These are phyloP conservation scores for Plectosphaerella sp. DNA, from an alignment of 2,329 filamentous ascomycete genomes.

Conservation along the genomic window DNA sequence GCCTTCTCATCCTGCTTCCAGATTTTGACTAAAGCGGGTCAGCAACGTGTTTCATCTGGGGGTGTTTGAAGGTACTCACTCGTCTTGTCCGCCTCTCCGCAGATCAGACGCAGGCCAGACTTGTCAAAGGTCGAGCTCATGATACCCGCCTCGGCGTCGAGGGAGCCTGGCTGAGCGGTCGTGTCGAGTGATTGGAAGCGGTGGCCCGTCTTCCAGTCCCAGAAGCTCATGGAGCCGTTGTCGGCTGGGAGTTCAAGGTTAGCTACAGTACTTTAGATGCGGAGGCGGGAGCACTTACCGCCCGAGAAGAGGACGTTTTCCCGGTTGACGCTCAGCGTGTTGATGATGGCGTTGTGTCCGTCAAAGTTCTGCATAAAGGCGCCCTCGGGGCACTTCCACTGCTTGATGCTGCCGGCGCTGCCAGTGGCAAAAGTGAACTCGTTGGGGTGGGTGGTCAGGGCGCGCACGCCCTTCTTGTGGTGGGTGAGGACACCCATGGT, in stretches of 20 bases:
- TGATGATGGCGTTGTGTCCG: constrained; percentile 94
- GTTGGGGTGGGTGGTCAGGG: constrained; percentile 76
- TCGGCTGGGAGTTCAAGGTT: constrained; percentile 45
- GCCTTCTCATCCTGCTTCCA: constrained; percentile 94
- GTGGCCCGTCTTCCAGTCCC: constrained; percentile 98
- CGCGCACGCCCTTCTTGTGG: constrained; percentile 95
- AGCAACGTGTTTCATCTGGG: not conserved
- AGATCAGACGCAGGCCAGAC: constrained; percentile 84
- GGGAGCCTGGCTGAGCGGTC: constrained; percentile 85
- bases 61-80: constrained; percentile 40
- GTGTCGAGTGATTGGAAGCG: constrained; percentile 87
- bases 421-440: constrained; percentile 97
- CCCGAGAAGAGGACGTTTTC: constrained; percentile 95
- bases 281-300: constrained; percentile 31
- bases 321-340: constrained; percentile 87
- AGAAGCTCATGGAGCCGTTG: constrained; percentile 95
- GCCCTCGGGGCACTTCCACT: constrained; percentile 98
- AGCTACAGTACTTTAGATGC: not conserved
- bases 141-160: constrained; percentile 91
- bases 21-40: constrained; percentile 66
- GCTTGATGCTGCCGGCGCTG: constrained; percentile 92
- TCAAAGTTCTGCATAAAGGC: constrained; percentile 99
- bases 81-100: constrained; percentile 94
- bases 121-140: constrained; percentile 92
- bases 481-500: constrained; percentile 94